Conservation (phyloP, 2,329 filamentous ascomycete species). For the Aphanoascus verrucosus region DNA sequence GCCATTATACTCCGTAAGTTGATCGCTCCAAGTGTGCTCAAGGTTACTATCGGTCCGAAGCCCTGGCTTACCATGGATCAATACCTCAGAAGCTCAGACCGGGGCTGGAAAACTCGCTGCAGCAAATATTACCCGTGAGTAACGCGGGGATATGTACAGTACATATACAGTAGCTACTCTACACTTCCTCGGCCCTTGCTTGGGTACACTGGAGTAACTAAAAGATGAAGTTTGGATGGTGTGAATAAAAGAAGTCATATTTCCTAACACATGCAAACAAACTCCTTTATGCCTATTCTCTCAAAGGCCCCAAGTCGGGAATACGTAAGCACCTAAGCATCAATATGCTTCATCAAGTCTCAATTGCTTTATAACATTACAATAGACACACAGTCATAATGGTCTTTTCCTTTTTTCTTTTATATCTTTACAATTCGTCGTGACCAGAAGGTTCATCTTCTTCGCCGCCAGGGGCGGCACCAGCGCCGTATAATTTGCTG, state of each 20-base stretch:
- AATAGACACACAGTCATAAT: constrained; percentile 7
- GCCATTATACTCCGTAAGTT: too few species aligned
- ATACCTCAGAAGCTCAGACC: too few species aligned
- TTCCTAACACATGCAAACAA: constrained; percentile 1
- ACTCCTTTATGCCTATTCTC: constrained; percentile 12
- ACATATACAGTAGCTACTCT: too few species aligned
- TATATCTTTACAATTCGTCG: constrained; percentile 60
- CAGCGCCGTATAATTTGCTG: constrained; percentile 81
- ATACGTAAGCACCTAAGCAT: constrained; percentile 4
- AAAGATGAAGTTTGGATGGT: background rate
- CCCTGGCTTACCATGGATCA: too few species aligned
- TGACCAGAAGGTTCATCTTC: constrained; percentile 61
- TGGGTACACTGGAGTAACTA: background rate
- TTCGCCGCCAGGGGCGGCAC: constrained; percentile 49
- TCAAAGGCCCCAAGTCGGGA: constrained; percentile 1
- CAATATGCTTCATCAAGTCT: constrained; percentile 9
- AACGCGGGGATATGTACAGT: background rate
- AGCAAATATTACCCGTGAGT: too few species aligned
- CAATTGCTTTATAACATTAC: constrained; percentile 11
- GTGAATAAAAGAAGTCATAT: background rate
- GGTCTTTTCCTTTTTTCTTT: constrained; percentile 10
- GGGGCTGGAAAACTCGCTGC: too few species aligned
- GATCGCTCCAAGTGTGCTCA: too few species aligned
- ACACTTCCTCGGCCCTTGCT: too few species aligned
- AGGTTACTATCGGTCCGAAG: too few species aligned